Conservation (phyloP, 2,329 filamentous ascomycete species). For the Fusarium odoratissimum region DNA sequence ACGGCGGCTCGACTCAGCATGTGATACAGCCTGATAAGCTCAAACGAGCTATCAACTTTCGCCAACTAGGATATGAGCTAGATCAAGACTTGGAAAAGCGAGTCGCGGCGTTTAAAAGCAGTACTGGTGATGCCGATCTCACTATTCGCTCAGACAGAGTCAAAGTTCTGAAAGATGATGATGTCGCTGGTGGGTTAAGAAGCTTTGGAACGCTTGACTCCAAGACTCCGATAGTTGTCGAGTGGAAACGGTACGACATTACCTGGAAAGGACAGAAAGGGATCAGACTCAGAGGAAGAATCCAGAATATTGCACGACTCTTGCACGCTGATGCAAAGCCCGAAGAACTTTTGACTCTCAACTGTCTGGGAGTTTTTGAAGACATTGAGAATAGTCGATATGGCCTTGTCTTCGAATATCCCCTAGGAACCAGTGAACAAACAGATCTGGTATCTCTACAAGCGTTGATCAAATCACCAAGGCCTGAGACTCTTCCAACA, state of each 20-base stretch:
- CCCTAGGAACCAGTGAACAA: neutral
- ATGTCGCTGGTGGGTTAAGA: neutral
- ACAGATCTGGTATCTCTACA: neutral
- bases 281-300: neutral
- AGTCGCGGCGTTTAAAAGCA: neutral
- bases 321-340: neutral
- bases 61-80: neutral
- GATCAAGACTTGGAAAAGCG: neutral
- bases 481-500: neutral
- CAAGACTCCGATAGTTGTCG: neutral
- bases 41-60: neutral
- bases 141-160: neutral
- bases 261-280: conserved; percentile 9
- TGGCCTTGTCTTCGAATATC: neutral
- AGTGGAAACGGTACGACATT: conserved; percentile 1
- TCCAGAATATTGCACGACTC: conserved; percentile 4
- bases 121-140: neutral
- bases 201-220: neutral
- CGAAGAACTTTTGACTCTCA: neutral
- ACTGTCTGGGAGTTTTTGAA: neutral
- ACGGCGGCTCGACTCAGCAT: neutral
- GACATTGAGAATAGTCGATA: neutral
- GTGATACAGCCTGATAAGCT: neutral
- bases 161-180: neutral
- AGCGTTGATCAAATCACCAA: neutral